Percentiles rank a stretch among this genome's conserved stretches.
Evolutionary conservation across 2,329 filamentous ascomycete genomes (phyloP).

Genomic region (Penicillium sp.): DNA sequence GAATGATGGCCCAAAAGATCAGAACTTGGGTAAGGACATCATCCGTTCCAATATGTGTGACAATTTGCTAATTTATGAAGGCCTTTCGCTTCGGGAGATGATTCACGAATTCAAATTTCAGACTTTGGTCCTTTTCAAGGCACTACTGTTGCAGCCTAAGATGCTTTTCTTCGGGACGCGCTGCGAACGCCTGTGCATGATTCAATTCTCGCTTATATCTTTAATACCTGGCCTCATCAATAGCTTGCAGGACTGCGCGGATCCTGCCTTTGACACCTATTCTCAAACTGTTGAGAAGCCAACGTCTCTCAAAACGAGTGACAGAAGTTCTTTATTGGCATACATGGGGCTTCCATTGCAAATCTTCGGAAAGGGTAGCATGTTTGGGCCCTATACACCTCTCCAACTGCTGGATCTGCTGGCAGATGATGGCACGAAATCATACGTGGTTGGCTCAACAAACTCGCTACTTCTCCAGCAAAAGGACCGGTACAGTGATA

Average conservation of each 20-base stretch:
- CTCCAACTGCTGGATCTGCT: constrained; percentile 90
- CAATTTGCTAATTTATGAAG: constrained; percentile 29
- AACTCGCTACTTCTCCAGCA: constrained; percentile 91
- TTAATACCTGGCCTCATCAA: constrained; percentile 86
- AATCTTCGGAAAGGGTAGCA: constrained; percentile 87
- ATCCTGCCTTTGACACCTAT: constrained; percentile 81
- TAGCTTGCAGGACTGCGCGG: constrained; percentile 86
- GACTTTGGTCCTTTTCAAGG: constrained; percentile 88
- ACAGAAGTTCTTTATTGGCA: constrained; percentile 75
- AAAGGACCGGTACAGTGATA: constrained; percentile 89
- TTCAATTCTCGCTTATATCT: constrained; percentile 92
- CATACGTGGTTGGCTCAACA: constrained; percentile 92
- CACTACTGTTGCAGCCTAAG: constrained; percentile 88
- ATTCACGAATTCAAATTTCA: constrained; percentile 92
- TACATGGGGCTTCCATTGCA: constrained; percentile 95
- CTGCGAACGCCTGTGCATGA: constrained; percentile 93
- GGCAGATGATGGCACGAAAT: constrained; percentile 88
- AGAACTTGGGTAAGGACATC: constrained; percentile 64
- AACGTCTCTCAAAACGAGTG: constrained; percentile 81
- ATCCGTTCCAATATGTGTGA: background rate
- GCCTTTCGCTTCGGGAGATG: constrained; percentile 72
- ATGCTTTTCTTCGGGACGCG: constrained; percentile 98
- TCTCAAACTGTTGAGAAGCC: constrained; percentile 66
- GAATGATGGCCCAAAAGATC: constrained; percentile 65
- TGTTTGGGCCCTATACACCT: constrained; percentile 94